Conservation (phyloP, 2,329 filamentous ascomycete species). For the Paramyrothecium roridum region DNA sequence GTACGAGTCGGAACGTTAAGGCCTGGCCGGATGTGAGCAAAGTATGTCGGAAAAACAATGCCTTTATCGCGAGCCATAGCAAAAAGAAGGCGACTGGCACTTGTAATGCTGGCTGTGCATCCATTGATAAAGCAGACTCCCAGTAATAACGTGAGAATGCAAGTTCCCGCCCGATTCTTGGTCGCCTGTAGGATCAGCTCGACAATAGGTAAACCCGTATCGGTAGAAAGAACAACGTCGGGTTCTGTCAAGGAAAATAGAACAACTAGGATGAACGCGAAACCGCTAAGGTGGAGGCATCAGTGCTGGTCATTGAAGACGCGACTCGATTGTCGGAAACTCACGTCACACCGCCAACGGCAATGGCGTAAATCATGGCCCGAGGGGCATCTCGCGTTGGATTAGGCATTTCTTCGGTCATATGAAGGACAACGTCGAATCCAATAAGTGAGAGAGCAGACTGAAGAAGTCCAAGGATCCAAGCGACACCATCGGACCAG, state of each 20-base stretch:
- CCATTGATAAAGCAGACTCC: constrained; percentile 43
- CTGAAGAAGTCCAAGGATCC: constrained; percentile 44
- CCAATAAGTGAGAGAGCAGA: constrained; percentile 30
- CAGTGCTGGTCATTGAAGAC: not conserved
- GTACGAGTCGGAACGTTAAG: constrained; percentile 39
- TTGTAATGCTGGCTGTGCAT: constrained; percentile 40
- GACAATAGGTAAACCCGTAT: constrained; percentile 41
- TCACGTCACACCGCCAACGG: constrained; percentile 38
- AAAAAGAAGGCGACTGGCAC: constrained; percentile 37
- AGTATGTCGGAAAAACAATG: constrained; percentile 28
- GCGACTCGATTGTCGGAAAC: constrained; percentile 9
- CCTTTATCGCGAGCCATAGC: constrained; percentile 44
- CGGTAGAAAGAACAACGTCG: constrained; percentile 26
- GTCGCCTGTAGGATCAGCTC: constrained; percentile 42
- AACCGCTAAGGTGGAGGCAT: constrained; percentile 19
- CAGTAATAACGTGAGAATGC: constrained; percentile 36
- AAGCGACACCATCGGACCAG: constrained; percentile 43
- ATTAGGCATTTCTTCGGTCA: constrained; percentile 44
- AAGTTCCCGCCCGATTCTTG: constrained; percentile 32
- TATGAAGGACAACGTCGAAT: constrained; percentile 39
- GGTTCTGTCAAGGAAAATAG: constrained; percentile 37
- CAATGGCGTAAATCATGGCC: constrained; percentile 40
- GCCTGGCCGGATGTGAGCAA: constrained; percentile 29
- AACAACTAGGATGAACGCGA: constrained; percentile 36
- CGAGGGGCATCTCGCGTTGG: constrained; percentile 35